phyloP scores from a whole-genome alignment of 805 yeast species.

The Ascoidea rubescens region DNA sequence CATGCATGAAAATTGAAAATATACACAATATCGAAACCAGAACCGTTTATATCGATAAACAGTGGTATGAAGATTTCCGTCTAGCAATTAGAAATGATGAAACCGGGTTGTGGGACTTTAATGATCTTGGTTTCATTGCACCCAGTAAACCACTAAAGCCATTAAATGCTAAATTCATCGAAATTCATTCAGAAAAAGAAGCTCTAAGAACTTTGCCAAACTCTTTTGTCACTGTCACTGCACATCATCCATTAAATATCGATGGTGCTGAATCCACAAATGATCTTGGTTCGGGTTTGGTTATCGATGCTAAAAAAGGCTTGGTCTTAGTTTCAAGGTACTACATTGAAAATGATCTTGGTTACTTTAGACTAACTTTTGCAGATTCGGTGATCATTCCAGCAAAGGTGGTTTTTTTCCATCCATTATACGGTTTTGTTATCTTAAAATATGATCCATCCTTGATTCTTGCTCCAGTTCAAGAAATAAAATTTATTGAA shows the following conservation, averaged over 20 bases:
- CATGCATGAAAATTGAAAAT: constrained; percentile 69
- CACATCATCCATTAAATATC: constrained; percentile 57
- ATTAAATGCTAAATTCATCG: constrained; percentile 54
- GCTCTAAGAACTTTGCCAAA: constrained; percentile 41
- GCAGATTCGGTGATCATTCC: constrained; percentile 79
- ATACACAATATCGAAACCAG: constrained; percentile 49
- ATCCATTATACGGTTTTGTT: constrained; percentile 79
- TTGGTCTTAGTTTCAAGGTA: constrained; percentile 66
- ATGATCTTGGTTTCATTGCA: constrained; percentile 36
- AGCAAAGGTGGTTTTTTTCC: constrained; percentile 67
- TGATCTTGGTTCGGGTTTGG: constrained; percentile 61
- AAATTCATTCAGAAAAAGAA: constrained; percentile 43
- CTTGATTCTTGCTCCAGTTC: constrained; percentile 55
- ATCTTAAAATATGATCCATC: constrained; percentile 70
- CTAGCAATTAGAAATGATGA: constrained; percentile 47
- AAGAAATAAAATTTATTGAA: constrained; percentile 47
- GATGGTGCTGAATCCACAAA: constrained; percentile 60
- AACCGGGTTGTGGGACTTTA: constrained; percentile 44
- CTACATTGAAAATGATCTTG: constrained; percentile 16
- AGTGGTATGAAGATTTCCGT: constrained; percentile 65
- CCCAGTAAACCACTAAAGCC: constrained; percentile 37
- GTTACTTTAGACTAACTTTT: constrained; percentile 62
- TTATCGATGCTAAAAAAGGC: constrained; percentile 69
- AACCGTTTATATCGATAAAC: constrained; percentile 64
- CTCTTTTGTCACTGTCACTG: constrained; percentile 58